Base-by-base conservation (phyloP, 805 yeast species). In the Candida vaughaniae region DNA sequence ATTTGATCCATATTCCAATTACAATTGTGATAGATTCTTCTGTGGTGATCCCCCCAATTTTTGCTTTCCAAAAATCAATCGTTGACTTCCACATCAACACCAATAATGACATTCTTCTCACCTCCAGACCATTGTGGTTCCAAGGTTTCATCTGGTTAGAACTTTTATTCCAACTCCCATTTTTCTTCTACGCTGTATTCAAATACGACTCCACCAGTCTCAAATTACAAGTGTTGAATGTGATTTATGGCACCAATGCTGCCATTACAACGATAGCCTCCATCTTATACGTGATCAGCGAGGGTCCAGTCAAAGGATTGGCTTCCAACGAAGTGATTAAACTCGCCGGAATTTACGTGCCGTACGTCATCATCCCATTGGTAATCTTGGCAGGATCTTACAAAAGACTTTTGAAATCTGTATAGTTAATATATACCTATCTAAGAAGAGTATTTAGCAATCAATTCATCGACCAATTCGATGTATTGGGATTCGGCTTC, bases 401-500 rank as follows among this genome's bases (percentile, higher is more conserved):
- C 35, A 19, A 22, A 5, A 33, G 36, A 22, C 14, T 32, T 6
- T n/a, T 25, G 8, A 25, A 25, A 18, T 29, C 16, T 29, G 18
- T 15, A 29, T 17, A 16, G n/a, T 18, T 8, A 18, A 10, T 29
- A 11, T 16, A 6, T 29, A 29, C 14, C 7, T 11, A 25, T 29
- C 32, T 29, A 29, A 18, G 20, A 26, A 14, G 31, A 33, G 30
- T 67, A 65, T 55, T 68, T 68, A 35, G 70, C 76, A 42, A 76
- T 63, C 67, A 85, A 70, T 56, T 75, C 76, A 49, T 78, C 79
- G 36, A 79, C 91, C 29, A 84, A 66, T 7, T 60, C 82, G 55
- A 85, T 85, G 70, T 85, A 79, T 54, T 88, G 74, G 52, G 74
- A 47, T 73, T 91, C 98, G 43, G 99, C 99, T 23, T 88, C 97